A percentile compares a stretch with the other conserved stretches of the same genome.
These are phyloP conservation scores for Dendrobium huoshanense DNA, from an alignment of 106 monocot species.

Conservation along the genomic window DNA sequence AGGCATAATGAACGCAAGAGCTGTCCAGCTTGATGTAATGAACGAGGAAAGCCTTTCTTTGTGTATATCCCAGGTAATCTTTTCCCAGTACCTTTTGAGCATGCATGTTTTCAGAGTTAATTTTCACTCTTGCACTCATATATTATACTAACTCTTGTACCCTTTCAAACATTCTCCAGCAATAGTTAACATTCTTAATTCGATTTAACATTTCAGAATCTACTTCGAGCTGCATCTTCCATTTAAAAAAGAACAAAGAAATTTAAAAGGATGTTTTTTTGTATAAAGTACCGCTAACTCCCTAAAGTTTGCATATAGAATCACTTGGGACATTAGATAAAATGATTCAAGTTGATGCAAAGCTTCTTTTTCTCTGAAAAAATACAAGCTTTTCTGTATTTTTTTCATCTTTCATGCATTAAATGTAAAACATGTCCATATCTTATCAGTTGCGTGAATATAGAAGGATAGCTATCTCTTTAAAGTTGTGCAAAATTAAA, in stretches of 20 bases:
- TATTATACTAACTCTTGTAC: not conserved
- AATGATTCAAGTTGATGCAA: not conserved
- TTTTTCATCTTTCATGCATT: not conserved
- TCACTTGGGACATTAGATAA: not conserved
- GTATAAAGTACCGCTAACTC: not conserved
- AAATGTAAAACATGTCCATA: not conserved
- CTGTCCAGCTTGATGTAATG: conserved; percentile 76
- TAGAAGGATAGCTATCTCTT: not conserved
- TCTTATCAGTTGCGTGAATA: not conserved
- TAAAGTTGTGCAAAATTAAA: not conserved
- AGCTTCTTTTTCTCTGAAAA: not conserved
- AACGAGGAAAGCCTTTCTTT: conserved; percentile 55
- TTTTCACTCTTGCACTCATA: not conserved
- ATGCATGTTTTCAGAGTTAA: not conserved
- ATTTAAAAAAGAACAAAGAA: not conserved
- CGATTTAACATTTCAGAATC: not conserved
- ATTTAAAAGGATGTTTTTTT: not conserved
- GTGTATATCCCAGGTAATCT: conserved; percentile 57
- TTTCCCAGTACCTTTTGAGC: not conserved
- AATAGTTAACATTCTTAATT: not conserved
- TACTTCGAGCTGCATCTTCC: not conserved
- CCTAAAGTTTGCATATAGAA: not conserved
- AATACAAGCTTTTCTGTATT: not conserved
- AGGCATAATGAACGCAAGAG: conserved; percentile 78
- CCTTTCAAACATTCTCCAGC: not conserved